Conservation (phyloP, 2,329 filamentous ascomycete species). For the Juglanconis sp. region DNA sequence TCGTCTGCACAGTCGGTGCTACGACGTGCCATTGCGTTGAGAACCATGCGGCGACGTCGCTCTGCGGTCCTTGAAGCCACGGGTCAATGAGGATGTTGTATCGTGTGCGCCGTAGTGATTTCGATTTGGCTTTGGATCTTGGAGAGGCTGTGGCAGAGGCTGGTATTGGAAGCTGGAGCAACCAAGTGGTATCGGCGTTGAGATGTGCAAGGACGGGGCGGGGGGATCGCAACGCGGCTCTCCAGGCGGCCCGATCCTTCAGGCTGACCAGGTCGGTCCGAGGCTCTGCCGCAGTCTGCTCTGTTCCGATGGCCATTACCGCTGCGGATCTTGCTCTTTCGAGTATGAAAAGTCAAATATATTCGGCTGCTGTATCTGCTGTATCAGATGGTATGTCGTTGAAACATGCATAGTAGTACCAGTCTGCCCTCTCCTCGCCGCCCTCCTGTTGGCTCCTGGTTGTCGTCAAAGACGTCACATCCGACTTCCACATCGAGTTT, state of each 20-base stretch:
- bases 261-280: conserved; percentile 2
- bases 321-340: not conserved
- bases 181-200: conserved; percentile 66
- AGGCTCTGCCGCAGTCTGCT: not conserved
- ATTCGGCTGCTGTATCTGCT: not conserved
- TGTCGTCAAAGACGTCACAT: too few species aligned
- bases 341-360: not conserved
- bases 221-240: conserved; percentile 14
- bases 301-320: conserved; percentile 1
- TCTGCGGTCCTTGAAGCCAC: conserved; percentile 61
- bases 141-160: conserved; percentile 19
- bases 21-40: conserved; percentile 61
- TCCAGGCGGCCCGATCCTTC: conserved; percentile 18
- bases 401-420: too few species aligned
- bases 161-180: conserved; percentile 61
- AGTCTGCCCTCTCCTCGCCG: too few species aligned
- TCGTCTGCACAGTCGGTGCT: conserved; percentile 49
- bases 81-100: conserved; percentile 66
- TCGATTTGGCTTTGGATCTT: not conserved
- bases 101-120: conserved; percentile 44
- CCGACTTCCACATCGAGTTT: too few species aligned
- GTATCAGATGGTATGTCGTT: not conserved
- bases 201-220: conserved; percentile 56
- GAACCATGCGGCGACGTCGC: conserved; percentile 63
- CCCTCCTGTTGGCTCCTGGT: too few species aligned